Conservation (phyloP, 495 filamentous ascomycete species). For the Staphylotrichum tortipilum region DNA sequence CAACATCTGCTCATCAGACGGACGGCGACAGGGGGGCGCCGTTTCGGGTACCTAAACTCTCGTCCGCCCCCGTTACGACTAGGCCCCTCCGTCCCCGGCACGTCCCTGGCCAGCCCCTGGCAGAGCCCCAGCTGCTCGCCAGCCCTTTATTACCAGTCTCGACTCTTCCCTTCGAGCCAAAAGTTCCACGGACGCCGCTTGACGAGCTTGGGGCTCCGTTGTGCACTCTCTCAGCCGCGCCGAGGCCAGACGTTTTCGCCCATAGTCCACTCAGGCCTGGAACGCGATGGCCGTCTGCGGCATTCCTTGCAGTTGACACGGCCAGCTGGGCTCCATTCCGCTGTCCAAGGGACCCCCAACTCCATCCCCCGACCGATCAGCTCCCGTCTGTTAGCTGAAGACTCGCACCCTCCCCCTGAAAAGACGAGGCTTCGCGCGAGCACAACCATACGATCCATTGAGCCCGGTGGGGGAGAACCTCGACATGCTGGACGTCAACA, state of each 20-base stretch:
- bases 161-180: no score
- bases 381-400: background rate
- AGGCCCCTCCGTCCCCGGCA: no score
- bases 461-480: background rate
- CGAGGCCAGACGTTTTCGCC: background rate
- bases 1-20: no score
- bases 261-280: background rate
- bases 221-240: background rate
- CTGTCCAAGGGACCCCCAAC: background rate
- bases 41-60: no score
- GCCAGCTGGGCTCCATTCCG: background rate
- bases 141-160: no score
- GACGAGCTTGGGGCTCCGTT: background rate
- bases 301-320: conserved; percentile 4
- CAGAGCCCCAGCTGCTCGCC: background rate
- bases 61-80: no score
- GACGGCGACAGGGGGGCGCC: no score
- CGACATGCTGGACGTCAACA: conserved; percentile 4
- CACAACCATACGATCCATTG: background rate
- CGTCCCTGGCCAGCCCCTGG: no score
- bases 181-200: background rate
- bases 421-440: background rate
- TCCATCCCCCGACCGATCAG: background rate
- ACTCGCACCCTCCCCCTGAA: background rate
- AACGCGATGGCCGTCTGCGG: background rate